phyloP scores from a whole-genome alignment of 2,329 filamentous ascomycete species.

The Dissoconium aciculare region DNA sequence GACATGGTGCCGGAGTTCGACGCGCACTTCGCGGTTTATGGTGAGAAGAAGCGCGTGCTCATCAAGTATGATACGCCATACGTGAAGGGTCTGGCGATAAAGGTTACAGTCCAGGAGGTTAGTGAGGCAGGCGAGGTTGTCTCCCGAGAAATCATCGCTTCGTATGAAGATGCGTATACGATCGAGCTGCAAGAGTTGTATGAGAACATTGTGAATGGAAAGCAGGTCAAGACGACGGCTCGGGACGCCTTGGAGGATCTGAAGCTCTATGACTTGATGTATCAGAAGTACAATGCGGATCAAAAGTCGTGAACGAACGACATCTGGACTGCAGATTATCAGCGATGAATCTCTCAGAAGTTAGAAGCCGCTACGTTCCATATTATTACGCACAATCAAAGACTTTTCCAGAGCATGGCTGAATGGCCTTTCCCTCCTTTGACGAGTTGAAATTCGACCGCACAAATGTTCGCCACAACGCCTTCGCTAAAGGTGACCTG shows the following conservation, averaged over 20 bases:
- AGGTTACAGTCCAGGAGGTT: conserved; percentile 33
- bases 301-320: no score
- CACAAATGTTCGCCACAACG: no score
- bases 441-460: no score
- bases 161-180: conserved; percentile 36
- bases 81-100: conserved; percentile 40
- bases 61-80: conserved; percentile 44
- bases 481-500: no score
- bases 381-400: no score
- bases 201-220: conserved; percentile 25
- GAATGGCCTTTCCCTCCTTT: no score
- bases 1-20: conserved; percentile 40
- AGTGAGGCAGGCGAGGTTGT: conserved; percentile 22
- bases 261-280: conserved; percentile 22
- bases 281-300: conserved; percentile 9
- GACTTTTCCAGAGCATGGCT: no score
- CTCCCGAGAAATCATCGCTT: conserved; percentile 24
- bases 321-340: no score
- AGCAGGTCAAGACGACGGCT: conserved; percentile 28
- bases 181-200: conserved; percentile 29
- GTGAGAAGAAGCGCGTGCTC: conserved; percentile 37
- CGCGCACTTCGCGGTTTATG: conserved; percentile 40
- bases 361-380: no score
- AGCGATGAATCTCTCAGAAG: no score
- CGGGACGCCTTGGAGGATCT: conserved; percentile 31